These are phyloP conservation scores for Plasmodium malariae DNA, from an alignment of 169 alveolate species.

Conservation along the genomic window DNA sequence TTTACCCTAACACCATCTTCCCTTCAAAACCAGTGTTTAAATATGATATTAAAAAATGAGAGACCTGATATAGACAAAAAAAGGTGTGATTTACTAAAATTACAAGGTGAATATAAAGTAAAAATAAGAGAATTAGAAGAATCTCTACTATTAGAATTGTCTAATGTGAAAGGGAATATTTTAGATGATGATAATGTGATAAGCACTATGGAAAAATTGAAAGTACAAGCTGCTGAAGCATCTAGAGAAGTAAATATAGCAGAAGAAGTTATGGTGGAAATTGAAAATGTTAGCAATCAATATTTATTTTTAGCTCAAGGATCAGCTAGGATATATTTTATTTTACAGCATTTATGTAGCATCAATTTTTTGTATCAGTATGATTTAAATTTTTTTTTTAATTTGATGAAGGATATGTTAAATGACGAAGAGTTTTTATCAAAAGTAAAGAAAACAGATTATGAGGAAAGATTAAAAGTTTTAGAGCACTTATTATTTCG, in stretches of 20 bases:
- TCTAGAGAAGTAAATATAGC: constrained; percentile 93
- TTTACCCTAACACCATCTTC: constrained; percentile 97
- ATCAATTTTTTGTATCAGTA: constrained; percentile 95
- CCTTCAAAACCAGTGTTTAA: constrained; percentile 94
- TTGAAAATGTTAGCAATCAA: constrained; percentile 90
- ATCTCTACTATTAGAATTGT: constrained; percentile 93
- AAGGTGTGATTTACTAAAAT: constrained; percentile 93
- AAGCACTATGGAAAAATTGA: constrained; percentile 91
- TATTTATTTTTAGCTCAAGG: constrained; percentile 92
- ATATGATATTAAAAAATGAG: constrained; percentile 94
- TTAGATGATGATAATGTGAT: constrained; percentile 95
- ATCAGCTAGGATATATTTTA: constrained; percentile 91
- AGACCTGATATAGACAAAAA: constrained; percentile 97
- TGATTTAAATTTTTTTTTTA: constrained; percentile 94
- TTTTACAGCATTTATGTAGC: constrained; percentile 89
- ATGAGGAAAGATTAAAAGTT: constrained; percentile 74
- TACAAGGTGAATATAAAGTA: constrained; percentile 93
- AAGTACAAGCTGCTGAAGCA: constrained; percentile 95
- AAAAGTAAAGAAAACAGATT: constrained; percentile 78
- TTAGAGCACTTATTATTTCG: constrained; percentile 36
- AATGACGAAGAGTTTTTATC: constrained; percentile 15
- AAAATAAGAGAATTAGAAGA: constrained; percentile 97
- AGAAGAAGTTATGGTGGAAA: constrained; percentile 95
- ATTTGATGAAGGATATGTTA: constrained; percentile 86
- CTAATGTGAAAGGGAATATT: constrained; percentile 96